Evolutionary conservation across 108 stramenopile genomes (phyloP).

Genomic region (Nitzschia sp.): DNA sequence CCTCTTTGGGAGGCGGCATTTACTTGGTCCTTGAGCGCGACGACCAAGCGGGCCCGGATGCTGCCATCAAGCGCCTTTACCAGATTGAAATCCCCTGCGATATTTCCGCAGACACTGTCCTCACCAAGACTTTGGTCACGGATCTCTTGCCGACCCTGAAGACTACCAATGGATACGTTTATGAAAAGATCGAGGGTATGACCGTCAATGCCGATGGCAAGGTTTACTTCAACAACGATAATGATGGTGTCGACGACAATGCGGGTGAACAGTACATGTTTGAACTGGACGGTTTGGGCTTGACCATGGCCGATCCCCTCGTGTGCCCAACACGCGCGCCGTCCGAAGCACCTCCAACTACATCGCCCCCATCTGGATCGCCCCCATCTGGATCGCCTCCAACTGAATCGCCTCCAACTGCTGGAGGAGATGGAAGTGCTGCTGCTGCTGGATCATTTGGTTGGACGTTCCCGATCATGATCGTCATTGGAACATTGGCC

Average conservation of each 20-base stretch:
- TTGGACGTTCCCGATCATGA: neutral
- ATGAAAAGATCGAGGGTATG: constrained; percentile 72
- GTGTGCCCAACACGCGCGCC: neutral
- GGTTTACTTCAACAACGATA: constrained; percentile 63
- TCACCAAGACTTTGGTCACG: constrained; percentile 40
- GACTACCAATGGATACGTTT: constrained; percentile 27
- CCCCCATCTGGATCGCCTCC: neutral
- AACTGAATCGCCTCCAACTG: neutral
- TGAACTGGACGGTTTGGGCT: constrained; percentile 1
- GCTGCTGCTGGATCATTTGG: neutral
- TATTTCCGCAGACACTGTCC: constrained; percentile 21
- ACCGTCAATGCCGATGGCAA: constrained; percentile 35
- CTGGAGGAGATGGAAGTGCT: neutral
- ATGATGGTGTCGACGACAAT: constrained; percentile 69
- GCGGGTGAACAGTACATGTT: constrained; percentile 34
- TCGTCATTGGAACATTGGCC: neutral
- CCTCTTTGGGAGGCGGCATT: constrained; percentile 39
- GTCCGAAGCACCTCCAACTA: neutral
- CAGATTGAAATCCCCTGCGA: constrained; percentile 36
- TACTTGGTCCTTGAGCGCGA: constrained; percentile 70
- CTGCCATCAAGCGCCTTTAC: constrained; percentile 58
- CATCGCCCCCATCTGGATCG: neutral
- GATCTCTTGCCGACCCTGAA: constrained; percentile 43
- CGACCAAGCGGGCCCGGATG: constrained; percentile 70
- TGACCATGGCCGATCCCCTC: neutral